phyloP scores from a whole-genome alignment of 768 basidiomycete genomes.

The Lyophyllum atratum region DNA sequence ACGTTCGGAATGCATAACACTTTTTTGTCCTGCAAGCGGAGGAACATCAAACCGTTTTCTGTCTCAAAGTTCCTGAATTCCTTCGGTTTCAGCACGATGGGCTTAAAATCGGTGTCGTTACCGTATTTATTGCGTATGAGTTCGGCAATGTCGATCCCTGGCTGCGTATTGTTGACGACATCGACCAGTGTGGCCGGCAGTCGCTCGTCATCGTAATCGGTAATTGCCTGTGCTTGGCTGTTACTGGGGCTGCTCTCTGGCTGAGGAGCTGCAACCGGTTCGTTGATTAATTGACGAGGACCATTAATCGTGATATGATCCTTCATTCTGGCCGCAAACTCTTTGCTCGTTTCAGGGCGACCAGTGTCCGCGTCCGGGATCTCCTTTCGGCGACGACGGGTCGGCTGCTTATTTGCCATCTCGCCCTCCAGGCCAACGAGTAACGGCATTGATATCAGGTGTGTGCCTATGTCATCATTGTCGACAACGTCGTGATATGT shows the following conservation, averaged over 20 bases:
- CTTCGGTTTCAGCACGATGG: conserved; percentile 1
- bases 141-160: too few species aligned
- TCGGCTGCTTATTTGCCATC: too few species aligned
- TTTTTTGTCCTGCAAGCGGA: neutral
- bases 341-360: conserved; percentile 4
- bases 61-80: conserved; percentile 8
- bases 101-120: conserved; percentile 7
- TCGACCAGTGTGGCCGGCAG: too few species aligned
- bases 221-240: too few species aligned
- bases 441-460: conserved; percentile 12
- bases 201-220: too few species aligned
- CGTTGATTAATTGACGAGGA: conserved; percentile 1
- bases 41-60: too few species aligned
- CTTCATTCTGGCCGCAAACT: conserved; percentile 6
- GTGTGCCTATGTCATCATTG: neutral
- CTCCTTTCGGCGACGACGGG: too few species aligned
- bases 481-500: conserved; percentile 12
- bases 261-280: too few species aligned
- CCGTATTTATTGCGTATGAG: conserved; percentile 9
- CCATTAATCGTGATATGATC: conserved; percentile 13
- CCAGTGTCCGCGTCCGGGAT: neutral
- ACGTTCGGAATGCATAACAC: conserved; percentile 18
- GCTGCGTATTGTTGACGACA: too few species aligned
- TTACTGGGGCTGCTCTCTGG: too few species aligned
- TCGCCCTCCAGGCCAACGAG: conserved; percentile 17